Percentiles rank a stretch among this genome's conserved stretches.
Conservation (phyloP, 305 asterid species). For the Salvia sclarea region DNA sequence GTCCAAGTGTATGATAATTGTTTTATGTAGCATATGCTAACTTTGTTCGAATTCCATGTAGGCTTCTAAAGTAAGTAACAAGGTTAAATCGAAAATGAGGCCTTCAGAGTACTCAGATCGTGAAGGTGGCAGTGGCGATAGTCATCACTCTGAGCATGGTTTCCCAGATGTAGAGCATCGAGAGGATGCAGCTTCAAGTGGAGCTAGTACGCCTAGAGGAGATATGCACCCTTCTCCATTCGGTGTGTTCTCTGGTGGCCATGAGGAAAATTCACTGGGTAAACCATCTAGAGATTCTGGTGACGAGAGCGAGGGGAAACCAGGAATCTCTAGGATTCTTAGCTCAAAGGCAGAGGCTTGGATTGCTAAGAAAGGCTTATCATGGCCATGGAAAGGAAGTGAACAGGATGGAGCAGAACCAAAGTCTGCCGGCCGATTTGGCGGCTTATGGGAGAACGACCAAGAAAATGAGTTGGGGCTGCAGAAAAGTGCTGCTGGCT, state of each 20-base stretch:
- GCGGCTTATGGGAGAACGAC: slow-evolving; percentile 77
- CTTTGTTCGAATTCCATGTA: slow-evolving; percentile 35
- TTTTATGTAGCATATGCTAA: slow-evolving; percentile 38
- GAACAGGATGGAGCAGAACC: slow-evolving; percentile 66
- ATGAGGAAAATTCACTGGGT: slow-evolving; percentile 53
- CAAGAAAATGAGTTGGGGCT: slow-evolving; percentile 57
- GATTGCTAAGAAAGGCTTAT: slow-evolving; percentile 64
- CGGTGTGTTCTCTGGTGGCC: slow-evolving; percentile 59
- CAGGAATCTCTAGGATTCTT: slow-evolving; percentile 65
- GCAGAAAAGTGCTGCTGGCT: slow-evolving; percentile 41
- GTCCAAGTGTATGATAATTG: slow-evolving; percentile 2
- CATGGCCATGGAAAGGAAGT: slow-evolving; percentile 92
- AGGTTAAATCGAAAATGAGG: slow-evolving; percentile 80
- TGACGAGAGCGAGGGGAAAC: slow-evolving; percentile 71
- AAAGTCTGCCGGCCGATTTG: slow-evolving; percentile 55
- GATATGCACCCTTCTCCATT: slow-evolving; percentile 65
- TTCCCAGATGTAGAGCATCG: slow-evolving; percentile 52
- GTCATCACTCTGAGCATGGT: slow-evolving; percentile 67
- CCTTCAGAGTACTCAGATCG: slow-evolving; percentile 50
- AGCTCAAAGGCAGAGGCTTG: slow-evolving; percentile 88
- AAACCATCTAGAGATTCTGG: slow-evolving; percentile 64
- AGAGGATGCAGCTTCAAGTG: slow-evolving; percentile 91
- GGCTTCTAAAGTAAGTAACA: slow-evolving; percentile 85
- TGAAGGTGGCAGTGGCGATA: slow-evolving; percentile 70
- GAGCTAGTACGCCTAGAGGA: slow-evolving; percentile 88